phyloP scores from a whole-genome alignment of 441 rosid genomes.

The Biscutella laevigata region DNA sequence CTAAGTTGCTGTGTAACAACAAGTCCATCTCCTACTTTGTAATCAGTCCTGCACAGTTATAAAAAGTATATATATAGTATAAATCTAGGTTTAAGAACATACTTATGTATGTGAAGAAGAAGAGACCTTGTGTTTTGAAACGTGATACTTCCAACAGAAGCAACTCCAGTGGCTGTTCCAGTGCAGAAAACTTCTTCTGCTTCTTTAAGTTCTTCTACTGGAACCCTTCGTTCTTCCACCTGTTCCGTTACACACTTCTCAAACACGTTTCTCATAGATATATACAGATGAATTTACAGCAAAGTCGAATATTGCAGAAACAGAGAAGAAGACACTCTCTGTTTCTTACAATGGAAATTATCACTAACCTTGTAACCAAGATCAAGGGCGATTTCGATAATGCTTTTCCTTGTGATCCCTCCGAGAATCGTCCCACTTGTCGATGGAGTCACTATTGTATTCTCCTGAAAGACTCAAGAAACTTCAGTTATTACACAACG shows the following conservation, averaged over 20 bases:
- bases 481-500: slow-evolving; percentile 9
- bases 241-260: too few relatives aligned
- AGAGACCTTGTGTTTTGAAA: slow-evolving; percentile 48
- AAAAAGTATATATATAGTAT: background rate
- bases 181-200: slow-evolving; percentile 87
- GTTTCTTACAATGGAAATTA: too few relatives aligned
- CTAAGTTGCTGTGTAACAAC: slow-evolving; percentile 27
- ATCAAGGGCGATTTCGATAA: slow-evolving; percentile 62
- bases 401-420: slow-evolving; percentile 66
- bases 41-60: slow-evolving; percentile 31
- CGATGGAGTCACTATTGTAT: slow-evolving; percentile 57
- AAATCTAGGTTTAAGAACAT: background rate
- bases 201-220: slow-evolving; percentile 45
- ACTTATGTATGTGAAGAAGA: background rate
- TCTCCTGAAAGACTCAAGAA: slow-evolving; percentile 34
- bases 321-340: background rate
- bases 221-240: slow-evolving; percentile 62
- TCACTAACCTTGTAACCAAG: slow-evolving; percentile 50
- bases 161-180: slow-evolving; percentile 81
- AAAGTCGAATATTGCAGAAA: background rate
- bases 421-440: slow-evolving; percentile 57
- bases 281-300: too few relatives aligned
- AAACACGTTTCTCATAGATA: too few relatives aligned
- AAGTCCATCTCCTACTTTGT: slow-evolving; percentile 26
- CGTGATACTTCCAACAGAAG: slow-evolving; percentile 61